phyloP scores from a whole-genome alignment of 129 eudicot genomes.

The Helichrysum umbraculigerum region DNA sequence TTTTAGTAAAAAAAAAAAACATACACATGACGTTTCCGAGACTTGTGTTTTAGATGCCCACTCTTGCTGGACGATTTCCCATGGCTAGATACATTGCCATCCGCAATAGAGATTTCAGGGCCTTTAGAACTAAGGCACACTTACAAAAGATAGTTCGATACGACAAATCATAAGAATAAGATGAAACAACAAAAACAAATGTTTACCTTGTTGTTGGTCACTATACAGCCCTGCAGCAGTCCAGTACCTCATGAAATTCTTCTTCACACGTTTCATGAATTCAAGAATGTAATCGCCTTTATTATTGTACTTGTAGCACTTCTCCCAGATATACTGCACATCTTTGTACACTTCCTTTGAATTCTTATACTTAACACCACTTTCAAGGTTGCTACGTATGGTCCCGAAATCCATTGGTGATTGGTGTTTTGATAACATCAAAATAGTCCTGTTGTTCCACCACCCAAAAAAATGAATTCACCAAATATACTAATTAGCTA shows the following conservation, averaged over 20 bases:
- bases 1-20: background rate
- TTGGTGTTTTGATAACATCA: constrained; percentile 93
- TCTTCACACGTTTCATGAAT: constrained; percentile 93
- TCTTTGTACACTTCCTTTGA: constrained; percentile 79
- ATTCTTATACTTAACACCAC: constrained; percentile 77
- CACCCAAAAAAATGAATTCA: background rate
- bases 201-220: constrained; percentile 53
- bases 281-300: constrained; percentile 91
- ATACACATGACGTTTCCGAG: constrained; percentile 74
- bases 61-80: constrained; percentile 59
- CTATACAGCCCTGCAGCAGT: constrained; percentile 63
- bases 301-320: constrained; percentile 84
- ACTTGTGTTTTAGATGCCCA: constrained; percentile 45
- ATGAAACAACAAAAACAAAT: background rate
- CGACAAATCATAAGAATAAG: background rate
- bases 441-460: constrained; percentile 75
- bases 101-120: constrained; percentile 11
- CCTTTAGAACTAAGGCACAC: background rate
- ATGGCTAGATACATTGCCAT: constrained; percentile 52
- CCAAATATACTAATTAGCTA: background rate
- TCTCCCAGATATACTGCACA: constrained; percentile 75
- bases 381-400: constrained; percentile 81
- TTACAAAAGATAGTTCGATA: background rate
- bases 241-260: constrained; percentile 80
- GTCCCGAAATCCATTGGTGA: constrained; percentile 99